Conservation (phyloP, 2,329 filamentous ascomycete genomes). For the Bipolaris zeicola region DNA sequence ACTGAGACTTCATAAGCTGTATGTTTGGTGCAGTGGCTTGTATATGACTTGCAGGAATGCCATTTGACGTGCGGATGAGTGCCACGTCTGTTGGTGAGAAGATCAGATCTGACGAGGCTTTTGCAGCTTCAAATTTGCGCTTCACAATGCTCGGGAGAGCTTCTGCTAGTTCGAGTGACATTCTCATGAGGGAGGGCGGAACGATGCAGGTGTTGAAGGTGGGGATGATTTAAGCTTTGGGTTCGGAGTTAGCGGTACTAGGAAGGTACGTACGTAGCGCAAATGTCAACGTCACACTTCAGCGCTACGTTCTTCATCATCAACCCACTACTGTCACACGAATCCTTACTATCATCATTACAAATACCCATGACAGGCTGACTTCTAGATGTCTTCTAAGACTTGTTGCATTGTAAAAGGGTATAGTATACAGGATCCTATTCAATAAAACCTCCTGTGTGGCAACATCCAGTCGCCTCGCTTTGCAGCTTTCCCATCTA, state of each 20-base stretch:
- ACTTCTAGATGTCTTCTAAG: background rate
- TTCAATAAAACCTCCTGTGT: background rate
- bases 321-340: no score
- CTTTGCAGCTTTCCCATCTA: constrained; percentile 17
- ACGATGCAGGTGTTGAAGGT: background rate
- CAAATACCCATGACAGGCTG: background rate
- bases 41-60: constrained; percentile 44
- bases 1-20: constrained; percentile 54
- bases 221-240: constrained; percentile 1
- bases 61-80: constrained; percentile 44
- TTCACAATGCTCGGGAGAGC: constrained; percentile 46
- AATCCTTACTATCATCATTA: constrained; percentile 1
- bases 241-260: constrained; percentile 6
- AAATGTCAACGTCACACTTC: constrained; percentile 10
- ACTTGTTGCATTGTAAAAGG: background rate
- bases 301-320: background rate
- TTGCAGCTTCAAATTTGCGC: constrained; percentile 46
- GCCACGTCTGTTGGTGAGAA: constrained; percentile 51
- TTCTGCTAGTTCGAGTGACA: constrained; percentile 43
- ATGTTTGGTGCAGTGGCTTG: constrained; percentile 1
- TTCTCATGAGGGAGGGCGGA: constrained; percentile 18
- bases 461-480: constrained; percentile 4
- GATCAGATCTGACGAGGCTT: constrained; percentile 40
- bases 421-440: background rate
- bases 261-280: background rate